Percentiles rank a stretch among this genome's conserved stretches.
Conservation (phyloP, 1,139 yeast species). For the Sugiyamaella japonica region DNA sequence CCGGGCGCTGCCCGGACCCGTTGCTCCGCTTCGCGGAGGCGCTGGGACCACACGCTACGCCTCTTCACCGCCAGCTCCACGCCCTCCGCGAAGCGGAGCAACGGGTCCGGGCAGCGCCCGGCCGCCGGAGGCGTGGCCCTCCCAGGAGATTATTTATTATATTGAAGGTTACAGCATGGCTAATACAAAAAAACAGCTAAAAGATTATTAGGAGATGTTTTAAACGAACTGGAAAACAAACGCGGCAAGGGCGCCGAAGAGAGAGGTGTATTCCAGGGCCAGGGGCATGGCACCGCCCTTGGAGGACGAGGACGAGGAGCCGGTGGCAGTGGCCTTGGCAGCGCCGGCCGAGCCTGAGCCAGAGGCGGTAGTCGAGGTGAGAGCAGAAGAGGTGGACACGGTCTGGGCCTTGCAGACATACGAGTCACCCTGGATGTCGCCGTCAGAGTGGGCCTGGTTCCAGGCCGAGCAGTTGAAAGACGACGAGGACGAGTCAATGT, state of each 20-base stretch:
- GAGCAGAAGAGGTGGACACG: constrained; percentile 53
- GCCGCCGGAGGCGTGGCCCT: background rate
- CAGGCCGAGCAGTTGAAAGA: constrained; percentile 79
- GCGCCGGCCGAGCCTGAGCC: constrained; percentile 29
- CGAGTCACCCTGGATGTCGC: constrained; percentile 86
- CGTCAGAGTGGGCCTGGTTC: constrained; percentile 53
- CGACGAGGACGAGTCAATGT: constrained; percentile 67
- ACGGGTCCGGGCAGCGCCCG: background rate
- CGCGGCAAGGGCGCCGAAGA: constrained; percentile 41
- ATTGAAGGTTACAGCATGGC: constrained; percentile 31
- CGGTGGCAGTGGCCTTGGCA: constrained; percentile 44
- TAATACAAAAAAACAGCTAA: constrained; percentile 11
- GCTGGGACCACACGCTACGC: too few species aligned
- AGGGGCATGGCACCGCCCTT: constrained; percentile 50
- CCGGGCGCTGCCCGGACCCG: too few species aligned
- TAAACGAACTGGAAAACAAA: constrained; percentile 40
- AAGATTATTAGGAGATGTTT: constrained; percentile 14
- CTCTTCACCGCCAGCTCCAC: background rate
- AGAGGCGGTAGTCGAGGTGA: constrained; percentile 30
- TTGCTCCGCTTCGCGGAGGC: too few species aligned
- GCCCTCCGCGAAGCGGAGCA: background rate
- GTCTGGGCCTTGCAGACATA: constrained; percentile 78
- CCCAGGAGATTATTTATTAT: constrained; percentile 2
- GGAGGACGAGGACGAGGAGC: constrained; percentile 38
- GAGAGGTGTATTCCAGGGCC: constrained; percentile 34